A percentile compares a stretch with the other conserved stretches of the same genome.
These are phyloP conservation scores for Aspergillus ustus DNA, from an alignment of 2,329 filamentous ascomycete genomes.

Conservation along the genomic window DNA sequence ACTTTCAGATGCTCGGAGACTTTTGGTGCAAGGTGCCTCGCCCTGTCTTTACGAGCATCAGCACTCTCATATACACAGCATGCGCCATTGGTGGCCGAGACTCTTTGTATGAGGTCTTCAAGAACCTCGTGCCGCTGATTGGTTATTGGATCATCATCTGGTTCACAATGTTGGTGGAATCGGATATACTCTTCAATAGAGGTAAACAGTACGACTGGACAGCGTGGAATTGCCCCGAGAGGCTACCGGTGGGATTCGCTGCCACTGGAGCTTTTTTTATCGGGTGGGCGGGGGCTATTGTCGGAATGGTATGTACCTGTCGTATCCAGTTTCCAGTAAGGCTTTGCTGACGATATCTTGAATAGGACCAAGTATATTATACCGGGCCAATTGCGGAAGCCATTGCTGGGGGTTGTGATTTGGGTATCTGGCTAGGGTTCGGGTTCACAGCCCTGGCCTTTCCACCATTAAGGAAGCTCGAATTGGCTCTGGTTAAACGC, in stretches of 20 bases:
- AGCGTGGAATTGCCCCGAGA: slow-evolving; percentile 43
- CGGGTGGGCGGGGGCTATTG: slow-evolving; percentile 47
- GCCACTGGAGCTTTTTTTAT: slow-evolving; percentile 43
- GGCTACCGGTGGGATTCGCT: slow-evolving; percentile 48
- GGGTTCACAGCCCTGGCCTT: slow-evolving; percentile 42
- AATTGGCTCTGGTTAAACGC: slow-evolving; percentile 35
- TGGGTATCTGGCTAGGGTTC: slow-evolving; percentile 44
- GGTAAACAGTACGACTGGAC: slow-evolving; percentile 46
- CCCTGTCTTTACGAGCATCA: slow-evolving; percentile 48
- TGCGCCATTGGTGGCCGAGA: slow-evolving; percentile 52
- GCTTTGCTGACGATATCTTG: slow-evolving; percentile 8
- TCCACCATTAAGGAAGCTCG: slow-evolving; percentile 41
- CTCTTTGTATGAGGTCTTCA: slow-evolving; percentile 50
- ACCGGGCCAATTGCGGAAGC: slow-evolving; percentile 40
- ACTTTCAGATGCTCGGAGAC: slow-evolving; percentile 49
- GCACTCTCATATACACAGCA: slow-evolving; percentile 47
- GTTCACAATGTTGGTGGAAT: slow-evolving; percentile 48
- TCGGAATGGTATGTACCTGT: slow-evolving; percentile 42
- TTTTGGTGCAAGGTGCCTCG: slow-evolving; percentile 46
- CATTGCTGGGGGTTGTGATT: slow-evolving; percentile 39
- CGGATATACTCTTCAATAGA: slow-evolving; percentile 50
- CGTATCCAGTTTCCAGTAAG: not conserved
- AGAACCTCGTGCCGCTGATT: slow-evolving; percentile 52
- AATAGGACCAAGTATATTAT: slow-evolving; percentile 46
- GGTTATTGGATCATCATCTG: slow-evolving; percentile 53